These are phyloP conservation scores for Hymenoscyphus albidus DNA, from an alignment of 2,329 filamentous ascomycete species.

Conservation along the genomic window DNA sequence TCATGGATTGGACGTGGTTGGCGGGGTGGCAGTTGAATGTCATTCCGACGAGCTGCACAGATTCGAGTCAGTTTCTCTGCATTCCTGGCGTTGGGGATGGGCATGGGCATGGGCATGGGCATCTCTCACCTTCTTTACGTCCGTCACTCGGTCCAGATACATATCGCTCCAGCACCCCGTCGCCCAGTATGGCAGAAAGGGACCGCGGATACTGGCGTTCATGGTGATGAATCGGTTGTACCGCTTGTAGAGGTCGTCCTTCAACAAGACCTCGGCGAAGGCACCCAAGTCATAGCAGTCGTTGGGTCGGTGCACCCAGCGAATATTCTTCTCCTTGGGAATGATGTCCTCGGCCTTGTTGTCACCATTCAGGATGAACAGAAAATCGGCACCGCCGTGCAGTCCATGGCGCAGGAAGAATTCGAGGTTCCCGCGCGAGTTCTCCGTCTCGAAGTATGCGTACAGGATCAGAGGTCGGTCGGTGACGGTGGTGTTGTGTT, in stretches of 20 bases:
- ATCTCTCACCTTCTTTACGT: constrained; percentile 27
- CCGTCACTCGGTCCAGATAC: constrained; percentile 26
- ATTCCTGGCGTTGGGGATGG: neutral
- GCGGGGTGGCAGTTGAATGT: constrained; percentile 28
- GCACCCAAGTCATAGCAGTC: constrained; percentile 32
- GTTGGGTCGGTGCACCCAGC: constrained; percentile 25
- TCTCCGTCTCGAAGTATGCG: constrained; percentile 29
- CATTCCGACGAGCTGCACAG: constrained; percentile 31
- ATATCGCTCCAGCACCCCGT: constrained; percentile 31
- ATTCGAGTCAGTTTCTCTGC: constrained; percentile 9
- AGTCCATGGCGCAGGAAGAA: constrained; percentile 32
- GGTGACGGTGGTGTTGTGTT: neutral
- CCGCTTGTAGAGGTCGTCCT: constrained; percentile 26
- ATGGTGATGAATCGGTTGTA: constrained; percentile 32
- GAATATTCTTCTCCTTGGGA: constrained; percentile 24
- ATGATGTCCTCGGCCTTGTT: constrained; percentile 21
- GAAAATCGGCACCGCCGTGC: constrained; percentile 30
- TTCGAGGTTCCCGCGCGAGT: constrained; percentile 27
- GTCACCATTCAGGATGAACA: constrained; percentile 32
- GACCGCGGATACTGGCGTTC: constrained; percentile 32
- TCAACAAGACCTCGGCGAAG: constrained; percentile 27
- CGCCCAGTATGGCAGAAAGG: constrained; percentile 31
- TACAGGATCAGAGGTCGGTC: constrained; percentile 30
- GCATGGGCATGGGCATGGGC: neutral
- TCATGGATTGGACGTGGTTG: constrained; percentile 33